Evolutionary conservation across 2,329 filamentous ascomycete species (phyloP), one percentile per base, ranked within the genome.

Genomic region (Trichophyton verrucosum): DNA sequence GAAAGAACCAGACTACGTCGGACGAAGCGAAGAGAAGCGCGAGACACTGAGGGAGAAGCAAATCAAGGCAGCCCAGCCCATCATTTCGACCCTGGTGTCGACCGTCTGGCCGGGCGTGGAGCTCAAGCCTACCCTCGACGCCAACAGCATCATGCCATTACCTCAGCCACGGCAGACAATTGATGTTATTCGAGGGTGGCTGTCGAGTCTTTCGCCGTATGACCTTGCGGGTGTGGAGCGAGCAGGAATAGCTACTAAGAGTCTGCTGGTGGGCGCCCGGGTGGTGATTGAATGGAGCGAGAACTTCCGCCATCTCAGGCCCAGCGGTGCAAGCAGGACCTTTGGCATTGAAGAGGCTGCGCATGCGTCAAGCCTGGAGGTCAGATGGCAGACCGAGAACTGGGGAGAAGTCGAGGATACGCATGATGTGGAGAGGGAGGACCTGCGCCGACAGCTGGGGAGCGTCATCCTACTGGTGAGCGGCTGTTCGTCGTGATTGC

Each of bases 321-420:
- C 71, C n/a, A 64, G 67, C 3, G 71, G 67, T 0, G 69, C 66
- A 59, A 70, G 65, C 64, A 74, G 70, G 38, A 68, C 68, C 57
- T 96, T 95, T 70, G 88, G 89, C 0, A 85, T 95, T 11, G 88
- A 95, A 68, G 85, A 95, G 71, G 92, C 91, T 0, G 86, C 89
- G 0, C 79, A 81, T 68, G 86, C 87, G 13, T 85, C 87, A 4
- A 96, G 83, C 68, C 73, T 95, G 47, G 94, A 99, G 77, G 89
- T 96, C 15, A 81, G 84, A 65, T 96, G 90, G 86, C 94, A 99
- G 81, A 95, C 86, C 0, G 78, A 82, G 30, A 86, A 88, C 74
- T 97, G 94, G 92, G 94, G 94, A 7, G 91, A 96, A 78, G 94
- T 99, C 0, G 94, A 99, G 73, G 91, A 99, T 74, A 96, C 91